These are phyloP conservation scores for Suillus ampliporus DNA, from an alignment of 768 basidiomycete species.

Conservation along the genomic window DNA sequence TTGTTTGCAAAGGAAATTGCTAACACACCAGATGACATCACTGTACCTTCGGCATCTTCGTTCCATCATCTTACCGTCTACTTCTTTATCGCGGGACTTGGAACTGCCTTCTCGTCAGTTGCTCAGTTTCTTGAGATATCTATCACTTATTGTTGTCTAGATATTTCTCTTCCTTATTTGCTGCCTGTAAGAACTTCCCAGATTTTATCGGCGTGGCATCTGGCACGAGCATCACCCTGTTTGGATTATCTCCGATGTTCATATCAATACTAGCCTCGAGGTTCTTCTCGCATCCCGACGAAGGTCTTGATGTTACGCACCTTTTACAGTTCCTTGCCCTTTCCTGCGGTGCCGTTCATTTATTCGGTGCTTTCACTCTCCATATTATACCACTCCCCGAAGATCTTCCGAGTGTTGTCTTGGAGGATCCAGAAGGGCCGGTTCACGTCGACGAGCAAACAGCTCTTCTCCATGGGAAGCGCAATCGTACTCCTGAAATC, in stretches of 20 bases:
- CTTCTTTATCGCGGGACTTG: conserved; percentile 71
- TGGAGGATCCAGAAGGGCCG: conserved; percentile 19
- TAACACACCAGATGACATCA: conserved; percentile 45
- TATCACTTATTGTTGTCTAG: conserved; percentile 26
- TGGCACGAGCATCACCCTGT: conserved; percentile 71
- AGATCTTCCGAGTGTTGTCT: neutral
- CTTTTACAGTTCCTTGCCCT: conserved; percentile 66
- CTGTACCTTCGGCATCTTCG: conserved; percentile 45
- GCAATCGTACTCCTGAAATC: conserved; percentile 17
- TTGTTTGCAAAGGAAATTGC: conserved; percentile 65
- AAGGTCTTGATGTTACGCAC: conserved; percentile 50
- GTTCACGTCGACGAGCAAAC: conserved; percentile 33
- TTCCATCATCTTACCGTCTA: conserved; percentile 59
- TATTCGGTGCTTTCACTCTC: conserved; percentile 56
- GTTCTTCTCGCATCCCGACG: conserved; percentile 57
- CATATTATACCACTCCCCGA: conserved; percentile 23
- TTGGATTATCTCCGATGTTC: conserved; percentile 82
- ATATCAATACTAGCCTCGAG: conserved; percentile 67
- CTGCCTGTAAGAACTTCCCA: conserved; percentile 75
- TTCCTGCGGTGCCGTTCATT: conserved; percentile 56
- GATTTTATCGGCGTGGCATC: conserved; percentile 66
- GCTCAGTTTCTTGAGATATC: conserved; percentile 24
- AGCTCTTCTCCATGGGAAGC: conserved; percentile 31
- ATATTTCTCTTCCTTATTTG: conserved; percentile 77
- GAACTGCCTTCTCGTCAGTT: conserved; percentile 74